Conservation (phyloP, 2,329 filamentous ascomycete species). For the Pochonia chlamydosporia region DNA sequence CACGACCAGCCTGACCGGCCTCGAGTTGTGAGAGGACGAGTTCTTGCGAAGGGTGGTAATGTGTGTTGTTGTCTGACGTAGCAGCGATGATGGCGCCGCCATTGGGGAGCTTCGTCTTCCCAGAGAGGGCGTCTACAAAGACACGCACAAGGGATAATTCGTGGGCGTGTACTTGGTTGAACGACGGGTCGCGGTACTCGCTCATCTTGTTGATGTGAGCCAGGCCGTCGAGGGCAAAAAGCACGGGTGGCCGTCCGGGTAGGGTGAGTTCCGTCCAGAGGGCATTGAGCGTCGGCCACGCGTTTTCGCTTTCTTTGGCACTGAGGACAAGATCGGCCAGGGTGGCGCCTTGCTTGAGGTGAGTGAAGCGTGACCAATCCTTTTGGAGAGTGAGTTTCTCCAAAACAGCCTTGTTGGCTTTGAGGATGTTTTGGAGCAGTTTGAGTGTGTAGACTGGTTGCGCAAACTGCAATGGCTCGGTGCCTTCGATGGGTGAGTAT, state of each 20-base stretch:
- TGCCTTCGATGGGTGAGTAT: slow-evolving; percentile 64
- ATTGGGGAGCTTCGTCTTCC: slow-evolving; percentile 52
- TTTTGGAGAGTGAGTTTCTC: slow-evolving; percentile 38
- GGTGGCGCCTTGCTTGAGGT: slow-evolving; percentile 48
- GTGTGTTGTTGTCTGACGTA: slow-evolving; percentile 66
- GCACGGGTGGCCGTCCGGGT: slow-evolving; percentile 50
- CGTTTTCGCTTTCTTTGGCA: slow-evolving; percentile 67
- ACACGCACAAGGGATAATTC: slow-evolving; percentile 71
- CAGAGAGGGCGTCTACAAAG: slow-evolving; percentile 68
- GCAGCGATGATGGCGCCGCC: slow-evolving; percentile 76
- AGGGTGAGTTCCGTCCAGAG: slow-evolving; percentile 71
- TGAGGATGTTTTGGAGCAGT: slow-evolving; percentile 66
- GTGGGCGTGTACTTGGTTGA: slow-evolving; percentile 75
- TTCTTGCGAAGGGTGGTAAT: slow-evolving; percentile 59
- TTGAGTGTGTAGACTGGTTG: slow-evolving; percentile 74
- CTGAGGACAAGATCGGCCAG: slow-evolving; percentile 66
- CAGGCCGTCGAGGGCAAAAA: slow-evolving; percentile 75
- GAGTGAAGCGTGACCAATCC: slow-evolving; percentile 35
- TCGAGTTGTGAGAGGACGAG: slow-evolving; percentile 56
- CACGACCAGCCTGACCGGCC: slow-evolving; percentile 33
- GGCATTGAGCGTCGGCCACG: slow-evolving; percentile 75
- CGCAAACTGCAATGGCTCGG: slow-evolving; percentile 56
- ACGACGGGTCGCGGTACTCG: slow-evolving; percentile 67
- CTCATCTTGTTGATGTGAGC: slow-evolving; percentile 74
- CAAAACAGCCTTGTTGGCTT: slow-evolving; percentile 66